Evolutionary conservation across 495 filamentous ascomycete species (phyloP), one percentile per base, ranked within the genome.

Genomic region (Bryoglossum gracile): DNA sequence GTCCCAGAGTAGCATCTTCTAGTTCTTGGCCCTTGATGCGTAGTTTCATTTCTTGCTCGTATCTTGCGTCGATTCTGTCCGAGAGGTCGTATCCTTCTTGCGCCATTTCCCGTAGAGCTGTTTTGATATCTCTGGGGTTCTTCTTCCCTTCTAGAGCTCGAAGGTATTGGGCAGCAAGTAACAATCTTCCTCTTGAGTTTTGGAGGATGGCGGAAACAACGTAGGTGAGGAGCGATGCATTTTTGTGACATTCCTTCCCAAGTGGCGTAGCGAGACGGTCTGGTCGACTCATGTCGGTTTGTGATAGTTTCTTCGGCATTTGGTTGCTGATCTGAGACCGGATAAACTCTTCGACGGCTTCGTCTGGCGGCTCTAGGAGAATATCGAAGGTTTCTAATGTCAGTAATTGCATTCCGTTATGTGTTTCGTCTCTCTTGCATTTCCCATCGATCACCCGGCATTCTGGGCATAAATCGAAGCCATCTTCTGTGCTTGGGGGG

Each of bases 131-230:
- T 24, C 24, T 47, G 25, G 30, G 25, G 3, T 19, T 58, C 13
- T 24, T 23, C 25, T 57, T 44, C 30, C 33, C 35, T 8, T 43
- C 48, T 17, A 65, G 36, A 1, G 55, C 41, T 26, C 47, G 37
- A 21, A 57, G 39, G 42, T 59, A 61, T 22, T 59, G 48, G 17
- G 53, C 55, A 3, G 60, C 62, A 19, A 61, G 35, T 16, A 56
- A 32, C 40, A 63, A 65, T 33, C 43, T 61, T n/a, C 55, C 51
- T 8, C 57, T 32, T 1, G 54, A 50, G 17, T 56, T 58, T 2
- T 16, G 26, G 32, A 56, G 49, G 19, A 65, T 54, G n/a, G 51
- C 25, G 1, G 22, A 19, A 1, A 57, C 21, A 8, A 65, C 56
- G n/a, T 46, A 22, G 3, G 48, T 34, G 28, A 55, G 34, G 16